A percentile compares a stretch with the other conserved stretches of the same genome.
phyloP scores from a whole-genome alignment of 805 yeast genomes.

The Ogataea haglerorum region DNA sequence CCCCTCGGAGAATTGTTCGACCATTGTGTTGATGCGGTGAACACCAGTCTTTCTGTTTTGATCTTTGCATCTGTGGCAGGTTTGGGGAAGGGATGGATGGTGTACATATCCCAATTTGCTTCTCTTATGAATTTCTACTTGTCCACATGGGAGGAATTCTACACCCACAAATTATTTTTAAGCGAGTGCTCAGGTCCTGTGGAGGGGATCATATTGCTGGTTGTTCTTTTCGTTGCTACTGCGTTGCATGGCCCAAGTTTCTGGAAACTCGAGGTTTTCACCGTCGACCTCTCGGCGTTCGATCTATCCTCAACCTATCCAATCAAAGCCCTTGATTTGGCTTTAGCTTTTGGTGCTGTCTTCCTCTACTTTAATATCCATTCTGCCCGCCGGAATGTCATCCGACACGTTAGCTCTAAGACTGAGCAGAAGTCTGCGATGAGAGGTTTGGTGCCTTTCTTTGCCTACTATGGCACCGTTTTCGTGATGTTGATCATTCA shows the following conservation, averaged over 20 bases:
- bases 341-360: constrained; percentile 49
- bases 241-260: constrained; percentile 66
- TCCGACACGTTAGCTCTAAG: constrained; percentile 35
- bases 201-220: constrained; percentile 77
- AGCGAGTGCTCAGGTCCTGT: constrained; percentile 90
- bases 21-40: constrained; percentile 69
- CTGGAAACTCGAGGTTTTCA: constrained; percentile 50
- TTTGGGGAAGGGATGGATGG: constrained; percentile 63
- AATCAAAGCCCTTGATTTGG: constrained; percentile 41
- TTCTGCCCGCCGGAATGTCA: constrained; percentile 63
- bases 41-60: constrained; percentile 72
- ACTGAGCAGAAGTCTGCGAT: constrained; percentile 36
- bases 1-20: constrained; percentile 94
- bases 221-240: constrained; percentile 52
- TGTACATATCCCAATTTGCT: constrained; percentile 66
- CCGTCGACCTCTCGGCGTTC: constrained; percentile 37
- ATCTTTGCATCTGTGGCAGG: constrained; percentile 75
- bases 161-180: constrained; percentile 77
- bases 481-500: constrained; percentile 45
- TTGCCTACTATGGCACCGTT: constrained; percentile 48
- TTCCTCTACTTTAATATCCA: constrained; percentile 61
- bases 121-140: constrained; percentile 77
- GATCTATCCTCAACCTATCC: constrained; percentile 27
- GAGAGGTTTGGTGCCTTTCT: constrained; percentile 66
- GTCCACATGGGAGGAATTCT: constrained; percentile 95